These are phyloP conservation scores for Volvox reticuliferus DNA, from an alignment of 139 green algal species.

Conservation along the genomic window DNA sequence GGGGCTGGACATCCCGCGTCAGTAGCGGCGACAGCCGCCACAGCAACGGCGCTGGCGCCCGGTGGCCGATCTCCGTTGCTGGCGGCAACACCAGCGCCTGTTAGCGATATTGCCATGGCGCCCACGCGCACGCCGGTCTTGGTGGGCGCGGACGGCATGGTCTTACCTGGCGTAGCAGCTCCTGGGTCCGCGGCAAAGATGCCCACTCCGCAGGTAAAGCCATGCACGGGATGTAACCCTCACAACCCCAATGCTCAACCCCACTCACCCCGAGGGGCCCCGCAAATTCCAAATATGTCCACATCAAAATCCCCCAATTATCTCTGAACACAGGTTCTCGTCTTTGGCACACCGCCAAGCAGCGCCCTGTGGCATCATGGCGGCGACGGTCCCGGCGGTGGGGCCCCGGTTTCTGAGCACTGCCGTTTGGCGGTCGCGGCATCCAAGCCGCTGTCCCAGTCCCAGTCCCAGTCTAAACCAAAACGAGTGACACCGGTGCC, in stretches of 20 bases:
- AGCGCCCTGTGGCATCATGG: not conserved
- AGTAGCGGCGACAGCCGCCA: not conserved
- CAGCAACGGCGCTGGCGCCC: not conserved
- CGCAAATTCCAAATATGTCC: too few species aligned
- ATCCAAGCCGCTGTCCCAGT: not conserved
- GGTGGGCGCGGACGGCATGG: not conserved
- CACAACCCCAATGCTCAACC: too few species aligned
- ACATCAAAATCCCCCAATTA: too few species aligned
- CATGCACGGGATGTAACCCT: too few species aligned
- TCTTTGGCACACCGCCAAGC: constrained; percentile 20
- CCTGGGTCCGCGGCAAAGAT: constrained; percentile 33
- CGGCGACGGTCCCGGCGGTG: not conserved
- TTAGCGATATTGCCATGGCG: not conserved
- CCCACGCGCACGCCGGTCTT: constrained; percentile 7
- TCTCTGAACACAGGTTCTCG: not conserved
- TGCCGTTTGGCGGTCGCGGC: too few species aligned
- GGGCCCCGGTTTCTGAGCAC: too few species aligned
- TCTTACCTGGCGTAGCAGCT: not conserved
- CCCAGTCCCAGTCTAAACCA: not conserved
- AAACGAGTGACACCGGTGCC: constrained; percentile 14
- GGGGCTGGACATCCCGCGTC: not conserved
- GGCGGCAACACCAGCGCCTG: too few species aligned
- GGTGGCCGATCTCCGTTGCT: not conserved
- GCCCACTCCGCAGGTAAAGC: constrained; percentile 39
- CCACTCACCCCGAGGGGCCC: too few species aligned